A percentile compares a stretch with the other conserved stretches of the same genome.
Conservation (phyloP, 768 basidiomycete genomes). For the Hortiboletus flavorubellus region DNA sequence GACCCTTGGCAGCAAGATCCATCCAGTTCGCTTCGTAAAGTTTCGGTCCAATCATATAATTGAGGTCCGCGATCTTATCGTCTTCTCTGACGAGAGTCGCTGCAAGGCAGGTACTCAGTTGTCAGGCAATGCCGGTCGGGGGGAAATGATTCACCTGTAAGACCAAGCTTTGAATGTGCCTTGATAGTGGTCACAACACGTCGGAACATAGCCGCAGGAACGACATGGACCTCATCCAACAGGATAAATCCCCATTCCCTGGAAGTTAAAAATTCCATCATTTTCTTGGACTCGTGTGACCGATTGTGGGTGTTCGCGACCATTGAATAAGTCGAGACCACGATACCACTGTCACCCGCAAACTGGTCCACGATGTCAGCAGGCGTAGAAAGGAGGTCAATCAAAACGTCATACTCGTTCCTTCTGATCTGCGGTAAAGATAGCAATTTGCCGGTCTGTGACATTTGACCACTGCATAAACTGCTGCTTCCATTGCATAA, state of each 20-base stretch:
- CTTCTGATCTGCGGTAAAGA: constrained; percentile 97
- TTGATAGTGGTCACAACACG: constrained; percentile 98
- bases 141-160: constrained; percentile 65
- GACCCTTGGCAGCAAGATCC: constrained; percentile 98
- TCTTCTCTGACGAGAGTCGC: constrained; percentile 98
- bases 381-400: not conserved
- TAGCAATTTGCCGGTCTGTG: constrained; percentile 92
- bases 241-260: constrained; percentile 99
- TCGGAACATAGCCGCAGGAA: constrained; percentile 98
- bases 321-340: constrained; percentile 99
- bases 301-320: constrained; percentile 98
- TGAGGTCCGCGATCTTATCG: constrained; percentile 97
- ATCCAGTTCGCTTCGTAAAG: constrained; percentile 99
- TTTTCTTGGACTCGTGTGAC: constrained; percentile 98
- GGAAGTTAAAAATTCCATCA: constrained; percentile 99
- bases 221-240: constrained; percentile 97
- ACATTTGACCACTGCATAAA: constrained; percentile 99
- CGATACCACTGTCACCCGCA: constrained; percentile 94
- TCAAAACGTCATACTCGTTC: constrained; percentile 64
- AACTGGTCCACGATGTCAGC: constrained; percentile 53
- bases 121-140: not conserved
- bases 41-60: constrained; percentile 99
- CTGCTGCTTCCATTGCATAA: constrained; percentile 99
- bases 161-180: constrained; percentile 95
- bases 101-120: constrained; percentile 29